Conservation (phyloP, 1,284 basidiomycete genomes). For the Fistulina hepatica region DNA sequence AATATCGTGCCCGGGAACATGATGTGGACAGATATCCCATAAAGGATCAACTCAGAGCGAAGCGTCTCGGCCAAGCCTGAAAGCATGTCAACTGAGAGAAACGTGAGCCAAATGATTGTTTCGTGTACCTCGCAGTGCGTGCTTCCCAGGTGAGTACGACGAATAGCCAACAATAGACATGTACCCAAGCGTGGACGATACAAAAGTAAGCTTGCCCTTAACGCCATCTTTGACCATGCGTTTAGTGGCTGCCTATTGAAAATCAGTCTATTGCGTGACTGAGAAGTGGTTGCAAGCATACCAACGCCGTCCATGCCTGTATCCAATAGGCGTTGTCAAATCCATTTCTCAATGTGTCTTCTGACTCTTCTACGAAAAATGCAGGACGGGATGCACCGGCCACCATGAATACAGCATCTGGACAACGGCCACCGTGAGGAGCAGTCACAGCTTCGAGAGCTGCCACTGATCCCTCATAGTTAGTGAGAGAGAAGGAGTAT, state of each 20-base stretch:
- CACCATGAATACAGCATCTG: conserved; percentile 72
- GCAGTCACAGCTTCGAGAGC: conserved; percentile 51
- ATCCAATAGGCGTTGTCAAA: conserved; percentile 60
- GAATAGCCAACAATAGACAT: conserved; percentile 80
- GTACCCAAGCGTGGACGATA: conserved; percentile 71
- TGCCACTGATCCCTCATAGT: conserved; percentile 35
- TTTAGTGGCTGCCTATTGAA: conserved; percentile 52
- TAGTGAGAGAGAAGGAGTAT: conserved; percentile 55
- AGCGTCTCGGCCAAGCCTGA: conserved; percentile 82
- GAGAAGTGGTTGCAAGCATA: conserved; percentile 25
- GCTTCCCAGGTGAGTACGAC: conserved; percentile 83
- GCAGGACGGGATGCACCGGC: conserved; percentile 63
- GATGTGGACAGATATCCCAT: conserved; percentile 74
- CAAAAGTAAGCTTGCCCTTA: conserved; percentile 69
- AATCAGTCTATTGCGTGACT: background rate
- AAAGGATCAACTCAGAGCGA: conserved; percentile 76
- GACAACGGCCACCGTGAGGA: conserved; percentile 43
- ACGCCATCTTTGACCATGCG: conserved; percentile 53
- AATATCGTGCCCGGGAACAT: conserved; percentile 85
- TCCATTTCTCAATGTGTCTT: conserved; percentile 46
- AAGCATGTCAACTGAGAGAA: conserved; percentile 51
- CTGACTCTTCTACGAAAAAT: conserved; percentile 63
- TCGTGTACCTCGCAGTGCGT: conserved; percentile 75
- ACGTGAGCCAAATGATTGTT: conserved; percentile 32
- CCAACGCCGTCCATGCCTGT: conserved; percentile 72